Evolutionary conservation across 2,329 filamentous ascomycete species (phyloP).

Genomic region (Paracoccidioides brasiliensis): DNA sequence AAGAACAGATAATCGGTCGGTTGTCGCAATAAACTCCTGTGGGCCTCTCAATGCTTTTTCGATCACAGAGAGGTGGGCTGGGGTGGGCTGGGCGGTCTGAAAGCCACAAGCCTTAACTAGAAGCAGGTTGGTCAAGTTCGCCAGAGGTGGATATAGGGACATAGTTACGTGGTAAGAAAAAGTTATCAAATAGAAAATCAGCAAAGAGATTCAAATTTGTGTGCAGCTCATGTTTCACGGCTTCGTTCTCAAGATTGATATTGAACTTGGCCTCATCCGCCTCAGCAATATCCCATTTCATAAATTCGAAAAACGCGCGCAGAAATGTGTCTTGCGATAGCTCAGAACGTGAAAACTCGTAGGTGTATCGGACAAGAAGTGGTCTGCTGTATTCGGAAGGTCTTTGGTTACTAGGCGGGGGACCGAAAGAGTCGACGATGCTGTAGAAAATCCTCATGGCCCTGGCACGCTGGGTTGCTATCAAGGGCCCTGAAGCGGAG

Average conservation of each 20-base stretch:
- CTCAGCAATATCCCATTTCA: neutral
- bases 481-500: neutral
- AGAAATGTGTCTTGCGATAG: slow-evolving; percentile 4
- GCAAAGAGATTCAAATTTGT: slow-evolving; percentile 3
- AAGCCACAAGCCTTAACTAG: slow-evolving; percentile 8
- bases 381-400: neutral
- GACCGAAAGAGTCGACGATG: neutral
- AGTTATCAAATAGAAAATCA: slow-evolving; percentile 9
- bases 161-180: slow-evolving; percentile 9
- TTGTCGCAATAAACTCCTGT: slow-evolving; percentile 5
- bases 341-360: slow-evolving; percentile 11
- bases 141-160: neutral
- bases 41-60: slow-evolving; percentile 2
- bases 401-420: neutral
- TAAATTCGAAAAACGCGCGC: slow-evolving; percentile 1
- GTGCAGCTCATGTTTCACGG: neutral
- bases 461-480: neutral
- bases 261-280: neutral
- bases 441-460: neutral
- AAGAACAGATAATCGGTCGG: slow-evolving; percentile 8
- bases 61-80: slow-evolving; percentile 6
- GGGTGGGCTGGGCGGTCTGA: slow-evolving; percentile 8
- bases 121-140: neutral
- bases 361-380: slow-evolving; percentile 11
- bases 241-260: neutral